Evolutionary conservation across 768 basidiomycete species (phyloP).

Genomic region (Lanmaoa rubissima): DNA sequence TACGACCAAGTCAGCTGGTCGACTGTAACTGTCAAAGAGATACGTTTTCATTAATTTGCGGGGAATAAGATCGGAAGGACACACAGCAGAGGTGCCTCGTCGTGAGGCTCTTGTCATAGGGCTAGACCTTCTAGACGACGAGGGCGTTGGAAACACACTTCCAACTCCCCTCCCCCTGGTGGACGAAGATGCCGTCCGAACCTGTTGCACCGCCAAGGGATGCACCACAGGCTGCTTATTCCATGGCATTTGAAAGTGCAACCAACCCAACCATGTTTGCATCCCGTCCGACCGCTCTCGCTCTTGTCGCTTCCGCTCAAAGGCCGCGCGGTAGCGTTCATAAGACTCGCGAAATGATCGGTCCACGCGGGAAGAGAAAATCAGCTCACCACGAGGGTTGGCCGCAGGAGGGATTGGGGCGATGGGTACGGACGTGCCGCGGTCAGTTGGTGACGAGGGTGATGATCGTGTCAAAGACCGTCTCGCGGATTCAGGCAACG

Average conservation of each 20-base stretch:
- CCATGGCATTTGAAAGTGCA: conserved; percentile 31
- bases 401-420: conserved; percentile 80
- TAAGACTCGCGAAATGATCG: conserved; percentile 83
- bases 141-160: conserved; percentile 31
- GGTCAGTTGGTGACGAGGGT: conserved; percentile 36
- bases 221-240: conserved; percentile 14
- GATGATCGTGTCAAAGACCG: conserved; percentile 29
- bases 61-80: conserved; percentile 16
- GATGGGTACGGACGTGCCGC: conserved; percentile 45
- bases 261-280: conserved; percentile 32
- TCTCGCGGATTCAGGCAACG: conserved; percentile 19
- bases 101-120: conserved; percentile 32
- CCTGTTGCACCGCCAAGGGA: conserved; percentile 16
- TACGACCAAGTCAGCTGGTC: conserved; percentile 11
- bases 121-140: conserved; percentile 33
- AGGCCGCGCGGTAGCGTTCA: conserved; percentile 85
- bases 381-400: conserved; percentile 94
- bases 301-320: conserved; percentile 76
- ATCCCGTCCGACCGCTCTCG: conserved; percentile 43
- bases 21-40: conserved; percentile 14
- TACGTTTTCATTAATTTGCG: conserved; percentile 28
- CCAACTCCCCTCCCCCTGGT: conserved; percentile 25
- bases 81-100: conserved; percentile 25
- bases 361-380: conserved; percentile 89
- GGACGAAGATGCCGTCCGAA: conserved; percentile 24